Evolutionary conservation across 305 asterid genomes (phyloP).

Genomic region (Stenogyne calaminthoides): DNA sequence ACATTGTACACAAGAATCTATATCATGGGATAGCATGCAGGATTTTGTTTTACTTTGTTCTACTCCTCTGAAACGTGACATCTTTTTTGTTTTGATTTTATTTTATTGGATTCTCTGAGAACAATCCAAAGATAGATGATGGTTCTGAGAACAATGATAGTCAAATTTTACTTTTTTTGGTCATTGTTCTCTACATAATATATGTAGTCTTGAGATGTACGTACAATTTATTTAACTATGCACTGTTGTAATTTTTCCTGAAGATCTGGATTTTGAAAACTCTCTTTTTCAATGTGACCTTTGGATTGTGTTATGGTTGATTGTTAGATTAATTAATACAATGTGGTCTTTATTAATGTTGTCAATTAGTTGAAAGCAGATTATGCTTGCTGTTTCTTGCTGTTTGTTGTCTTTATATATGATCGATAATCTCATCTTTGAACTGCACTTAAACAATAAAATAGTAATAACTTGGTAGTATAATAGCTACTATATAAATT

Average conservation of each 20-base stretch:
- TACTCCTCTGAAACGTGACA: slow-evolving; percentile 17
- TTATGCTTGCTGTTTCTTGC: not conserved
- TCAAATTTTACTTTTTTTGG: not conserved
- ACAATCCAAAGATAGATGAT: slow-evolving; percentile 32
- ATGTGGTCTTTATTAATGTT: not conserved
- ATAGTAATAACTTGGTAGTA: no score
- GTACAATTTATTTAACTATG: slow-evolving; percentile 12
- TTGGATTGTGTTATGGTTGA: slow-evolving; percentile 1
- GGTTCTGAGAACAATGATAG: slow-evolving; percentile 25
- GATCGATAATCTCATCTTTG: no score
- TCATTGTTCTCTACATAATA: slow-evolving; percentile 31
- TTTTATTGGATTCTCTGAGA: slow-evolving; percentile 33
- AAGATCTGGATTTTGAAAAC: slow-evolving; percentile 3
- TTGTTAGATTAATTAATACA: not conserved
- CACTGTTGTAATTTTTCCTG: slow-evolving; percentile 36
- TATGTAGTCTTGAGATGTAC: slow-evolving; percentile 38
- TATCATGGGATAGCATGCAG: slow-evolving; percentile 39
- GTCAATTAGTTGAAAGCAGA: not conserved
- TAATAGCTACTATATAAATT: no score
- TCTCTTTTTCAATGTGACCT: not conserved
- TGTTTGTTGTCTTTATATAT: no score
- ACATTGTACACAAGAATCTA: slow-evolving; percentile 45
- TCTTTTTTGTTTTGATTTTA: slow-evolving; percentile 23
- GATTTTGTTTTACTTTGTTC: slow-evolving; percentile 29
- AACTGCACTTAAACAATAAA: no score